Base-by-base conservation (phyloP, 192 early-diverging fungal species). In the Coemansia asiatica region DNA sequence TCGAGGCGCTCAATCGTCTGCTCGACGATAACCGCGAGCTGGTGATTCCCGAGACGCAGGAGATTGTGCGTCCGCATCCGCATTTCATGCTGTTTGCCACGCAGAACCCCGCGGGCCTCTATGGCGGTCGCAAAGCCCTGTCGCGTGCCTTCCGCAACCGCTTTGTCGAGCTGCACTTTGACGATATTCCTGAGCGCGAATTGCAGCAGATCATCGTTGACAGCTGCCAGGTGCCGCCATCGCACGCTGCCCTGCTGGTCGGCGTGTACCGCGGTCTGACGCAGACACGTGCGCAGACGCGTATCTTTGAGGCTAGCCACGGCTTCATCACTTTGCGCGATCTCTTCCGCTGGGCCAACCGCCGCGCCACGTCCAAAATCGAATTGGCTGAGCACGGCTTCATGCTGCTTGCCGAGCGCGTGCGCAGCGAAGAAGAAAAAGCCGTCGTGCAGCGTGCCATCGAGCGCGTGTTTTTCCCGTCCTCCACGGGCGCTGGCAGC, bases 31-130 rank as follows among this genome's bases (percentile, higher is more conserved):
- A 99, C 76, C 85, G 97, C 46, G 97, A 99, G 81, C 84, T 99
- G 38, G 84, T 94, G 3, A 92, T 99, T 47, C 93, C 95, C 7
- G 97, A 99, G 79, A 99, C 95, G 6, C 93, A 95, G 61, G 92
- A 96, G 81, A 72, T 91, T 28, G 89, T 99, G 36, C 88, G 90
- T 18, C 97, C 97, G 33, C 96, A 99, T 62, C 90, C 90, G 46
- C 85, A 93, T 64, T 99, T 99, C 75, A 94, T 94, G 91, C 86
- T 99, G 13, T 99, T 99, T 84, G 97, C 97, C 25, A 99, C 97
- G 21, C 97, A 99, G 76, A 99, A 99, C 74, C 97, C 97, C 5
- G 90, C 97, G n/a, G 96, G 96, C 6, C 80, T 93, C 26, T 99
- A 99, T 74, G 96, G 95, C 59, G 97, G 97, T 10, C 90, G 97